Evolutionary conservation across 331 rosid genomes (phyloP), one percentile per base, ranked within the genome.

Genomic region (Malus hybrid): DNA sequence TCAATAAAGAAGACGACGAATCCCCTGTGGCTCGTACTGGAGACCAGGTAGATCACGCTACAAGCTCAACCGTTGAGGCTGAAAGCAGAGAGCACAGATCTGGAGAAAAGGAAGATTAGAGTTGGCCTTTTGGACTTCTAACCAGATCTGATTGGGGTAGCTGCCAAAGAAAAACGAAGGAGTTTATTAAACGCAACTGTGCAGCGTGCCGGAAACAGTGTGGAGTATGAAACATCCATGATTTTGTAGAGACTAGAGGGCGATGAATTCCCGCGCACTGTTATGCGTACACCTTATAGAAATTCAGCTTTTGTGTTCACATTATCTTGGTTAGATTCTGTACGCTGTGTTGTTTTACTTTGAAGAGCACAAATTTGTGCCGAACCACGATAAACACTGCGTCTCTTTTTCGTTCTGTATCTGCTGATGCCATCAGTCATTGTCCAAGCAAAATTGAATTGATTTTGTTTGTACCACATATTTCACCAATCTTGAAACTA

Each of bases 91-190:
- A 85, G 79, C 82, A 87, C 44, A 73, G 42, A 81, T 65, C 85
- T 66, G 97, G 97, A 73, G 89, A 86, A 74, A 94, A 92, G 85
- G 92, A 87, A 78, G 99, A 94, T 67, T 94, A 76, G 83, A 72
- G 24, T 66, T 66, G 65, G 79, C 59, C 31, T 65, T 73, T 20
- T 59, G 68, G 59, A 52, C 57, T 20, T 75, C 22, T 71, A 20
- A 12, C 27, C 65, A 11, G 14, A n/a, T 56, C 66, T 71, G 54
- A 34, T 56, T 34, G 13, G 15, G 7, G 34, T 62, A 62, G 60
- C 67, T 57, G 52, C 46, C 27, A 22, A 72, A 36, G 15, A 34
- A 16, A 28, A 59, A 22, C 3, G 11, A 62, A 5, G 4, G 65
- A 4, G 15, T 24, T 11, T 62, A 6, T 62, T 13, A 12, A 62